These are phyloP conservation scores for Voacanga thouarsii DNA, from an alignment of 257 asterid genomes.

Conservation along the genomic window DNA sequence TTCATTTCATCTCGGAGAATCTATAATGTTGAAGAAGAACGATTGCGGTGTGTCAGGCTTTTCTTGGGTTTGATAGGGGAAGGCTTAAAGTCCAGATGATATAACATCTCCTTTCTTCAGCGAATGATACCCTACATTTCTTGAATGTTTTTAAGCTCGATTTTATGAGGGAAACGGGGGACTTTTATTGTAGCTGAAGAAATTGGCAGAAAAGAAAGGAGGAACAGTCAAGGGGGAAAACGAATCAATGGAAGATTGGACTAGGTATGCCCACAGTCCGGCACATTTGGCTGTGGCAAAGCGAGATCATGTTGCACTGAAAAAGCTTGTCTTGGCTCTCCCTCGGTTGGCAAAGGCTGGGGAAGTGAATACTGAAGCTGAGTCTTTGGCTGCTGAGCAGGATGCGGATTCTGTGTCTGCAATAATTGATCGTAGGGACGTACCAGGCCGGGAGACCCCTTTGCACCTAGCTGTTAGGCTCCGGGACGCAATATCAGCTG, in stretches of 20 bases:
- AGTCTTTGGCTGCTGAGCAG: constrained; percentile 79
- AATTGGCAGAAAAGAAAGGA: constrained; percentile 22
- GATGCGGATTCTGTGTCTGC: constrained; percentile 77
- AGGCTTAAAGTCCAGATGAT: background rate
- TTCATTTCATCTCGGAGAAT: background rate
- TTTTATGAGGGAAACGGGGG: constrained; percentile 23
- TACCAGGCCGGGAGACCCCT: constrained; percentile 97
- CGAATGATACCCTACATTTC: constrained; percentile 7
- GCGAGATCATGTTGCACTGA: constrained; percentile 63
- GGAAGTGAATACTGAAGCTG: constrained; percentile 75
- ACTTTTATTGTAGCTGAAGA: constrained; percentile 26
- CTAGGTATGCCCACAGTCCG: constrained; percentile 78
- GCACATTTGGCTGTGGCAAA: constrained; percentile 79
- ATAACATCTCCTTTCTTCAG: background rate
- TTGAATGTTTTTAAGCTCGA: background rate
- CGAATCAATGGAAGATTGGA: constrained; percentile 69
- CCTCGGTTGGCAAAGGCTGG: constrained; percentile 88
- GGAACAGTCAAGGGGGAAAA: constrained; percentile 16
- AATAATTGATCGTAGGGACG: constrained; percentile 88
- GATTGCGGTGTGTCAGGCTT: background rate
- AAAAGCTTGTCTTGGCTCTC: constrained; percentile 59
- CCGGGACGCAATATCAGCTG: constrained; percentile 75
- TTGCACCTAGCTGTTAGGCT: constrained; percentile 88
- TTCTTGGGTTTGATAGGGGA: background rate
- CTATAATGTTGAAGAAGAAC: constrained; percentile 3